phyloP scores from a whole-genome alignment of 2,329 filamentous ascomycete genomes.

The Cladosporium velox region DNA sequence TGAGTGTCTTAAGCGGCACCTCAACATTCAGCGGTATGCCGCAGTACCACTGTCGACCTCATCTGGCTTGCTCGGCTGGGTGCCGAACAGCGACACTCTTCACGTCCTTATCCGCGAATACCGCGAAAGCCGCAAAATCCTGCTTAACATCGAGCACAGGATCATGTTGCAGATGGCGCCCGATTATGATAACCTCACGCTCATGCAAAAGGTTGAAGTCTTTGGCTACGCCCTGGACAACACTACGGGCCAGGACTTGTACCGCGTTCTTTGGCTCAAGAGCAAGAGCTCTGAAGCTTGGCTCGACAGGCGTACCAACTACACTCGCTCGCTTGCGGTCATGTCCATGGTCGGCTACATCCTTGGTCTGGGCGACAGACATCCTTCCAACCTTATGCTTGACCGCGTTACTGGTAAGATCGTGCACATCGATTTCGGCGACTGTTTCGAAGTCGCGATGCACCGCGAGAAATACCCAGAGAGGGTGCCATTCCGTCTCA shows the following conservation, averaged over 20 bases:
- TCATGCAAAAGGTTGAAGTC: conserved; percentile 99
- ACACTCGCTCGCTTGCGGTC: conserved; percentile 92
- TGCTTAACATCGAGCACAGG: conserved; percentile 98
- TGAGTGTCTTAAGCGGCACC: conserved; percentile 94
- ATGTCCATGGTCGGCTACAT: conserved; percentile 99
- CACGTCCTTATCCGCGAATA: conserved; percentile 98
- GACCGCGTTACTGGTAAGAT: conserved; percentile 95
- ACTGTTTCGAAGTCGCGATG: conserved; percentile 99
- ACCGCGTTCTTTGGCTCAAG: conserved; percentile 97
- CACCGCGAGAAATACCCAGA: conserved; percentile 99
- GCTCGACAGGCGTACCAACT: conserved; percentile 97
- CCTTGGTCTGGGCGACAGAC: conserved; percentile 89
- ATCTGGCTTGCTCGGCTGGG: conserved; percentile 93
- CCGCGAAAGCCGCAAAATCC: conserved; percentile 91
- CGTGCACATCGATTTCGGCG: conserved; percentile 97
- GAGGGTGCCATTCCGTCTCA: conserved; percentile 94
- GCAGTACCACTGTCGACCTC: conserved; percentile 97
- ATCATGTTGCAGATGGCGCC: conserved; percentile 99
- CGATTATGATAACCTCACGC: conserved; percentile 95
- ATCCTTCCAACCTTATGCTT: conserved; percentile 97
- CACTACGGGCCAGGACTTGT: conserved; percentile 96
- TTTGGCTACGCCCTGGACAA: conserved; percentile 99
- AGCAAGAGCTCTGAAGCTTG: conserved; percentile 97
- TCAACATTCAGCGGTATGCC: conserved; percentile 93
- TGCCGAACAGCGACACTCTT: conserved; percentile 94